These are phyloP conservation scores for Forsythia viridissima DNA, from an alignment of 257 asterid species.

Conservation along the genomic window DNA sequence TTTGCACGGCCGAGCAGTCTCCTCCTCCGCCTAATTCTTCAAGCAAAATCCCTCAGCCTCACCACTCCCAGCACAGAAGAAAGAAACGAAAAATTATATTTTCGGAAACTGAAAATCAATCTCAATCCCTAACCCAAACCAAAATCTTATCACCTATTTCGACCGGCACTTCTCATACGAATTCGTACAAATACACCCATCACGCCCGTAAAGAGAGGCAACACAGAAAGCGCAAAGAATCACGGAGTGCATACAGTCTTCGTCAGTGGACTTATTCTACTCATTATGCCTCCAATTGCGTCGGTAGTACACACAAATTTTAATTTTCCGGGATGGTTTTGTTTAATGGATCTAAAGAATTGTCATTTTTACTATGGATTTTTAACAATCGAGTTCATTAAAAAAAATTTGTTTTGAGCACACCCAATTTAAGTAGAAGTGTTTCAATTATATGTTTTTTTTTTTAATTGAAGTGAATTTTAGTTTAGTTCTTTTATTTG, in stretches of 20 bases:
- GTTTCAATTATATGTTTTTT: background rate
- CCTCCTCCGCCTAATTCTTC: slow-evolving; percentile 20
- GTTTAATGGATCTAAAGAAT: background rate
- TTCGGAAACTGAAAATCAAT: slow-evolving; percentile 31
- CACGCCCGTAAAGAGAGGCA: slow-evolving; percentile 8
- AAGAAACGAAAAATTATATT: slow-evolving; percentile 32
- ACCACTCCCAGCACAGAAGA: slow-evolving; percentile 12
- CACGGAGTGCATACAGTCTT: slow-evolving; percentile 21
- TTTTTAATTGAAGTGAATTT: slow-evolving; percentile 1
- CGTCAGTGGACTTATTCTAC: slow-evolving; percentile 73
- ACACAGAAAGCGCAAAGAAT: slow-evolving; percentile 28
- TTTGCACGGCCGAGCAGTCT: slow-evolving; percentile 23
- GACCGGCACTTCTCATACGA: background rate
- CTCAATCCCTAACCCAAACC: slow-evolving; percentile 37
- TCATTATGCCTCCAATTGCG: slow-evolving; percentile 46
- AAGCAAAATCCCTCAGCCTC: slow-evolving; percentile 20
- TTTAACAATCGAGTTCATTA: background rate
- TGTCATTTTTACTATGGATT: background rate
- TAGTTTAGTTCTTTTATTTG: background rate
- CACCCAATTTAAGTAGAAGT: background rate
- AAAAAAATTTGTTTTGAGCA: background rate
- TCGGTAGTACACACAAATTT: slow-evolving; percentile 31
- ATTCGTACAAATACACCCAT: background rate
- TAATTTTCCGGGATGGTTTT: background rate
- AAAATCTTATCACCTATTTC: slow-evolving; percentile 29